Percentiles rank a stretch among this genome's conserved stretches.
phyloP scores from a whole-genome alignment of 257 asterid species.

The Solanum pinnatisectum region DNA sequence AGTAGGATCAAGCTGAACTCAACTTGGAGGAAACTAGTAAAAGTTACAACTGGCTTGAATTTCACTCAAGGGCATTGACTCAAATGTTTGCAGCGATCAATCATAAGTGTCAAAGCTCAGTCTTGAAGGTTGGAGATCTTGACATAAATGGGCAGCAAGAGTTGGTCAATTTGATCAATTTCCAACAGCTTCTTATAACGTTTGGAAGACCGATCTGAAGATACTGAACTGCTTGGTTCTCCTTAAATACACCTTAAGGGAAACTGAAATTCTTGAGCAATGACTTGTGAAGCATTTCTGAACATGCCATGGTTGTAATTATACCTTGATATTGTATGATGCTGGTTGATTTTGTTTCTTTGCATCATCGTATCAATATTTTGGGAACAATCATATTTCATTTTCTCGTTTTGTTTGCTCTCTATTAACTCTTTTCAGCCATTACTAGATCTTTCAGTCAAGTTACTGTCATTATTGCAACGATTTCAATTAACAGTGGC shows the following conservation, averaged over 20 bases:
- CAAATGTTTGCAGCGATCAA: background rate
- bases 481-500: background rate
- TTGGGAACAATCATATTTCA: background rate
- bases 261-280: background rate
- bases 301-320: background rate
- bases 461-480: background rate
- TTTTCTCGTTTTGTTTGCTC: background rate
- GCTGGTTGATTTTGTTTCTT: background rate
- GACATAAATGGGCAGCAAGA: background rate
- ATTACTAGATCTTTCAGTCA: background rate
- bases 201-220: background rate
- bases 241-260: background rate
- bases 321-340: background rate
- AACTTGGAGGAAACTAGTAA: background rate
- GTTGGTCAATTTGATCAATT: background rate
- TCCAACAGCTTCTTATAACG: background rate
- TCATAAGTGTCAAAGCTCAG: background rate
- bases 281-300: background rate
- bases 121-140: background rate
- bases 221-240: background rate
- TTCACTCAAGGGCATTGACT: background rate
- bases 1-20: slow-evolving; percentile 47
- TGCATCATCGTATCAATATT: background rate
- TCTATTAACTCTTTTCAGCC: background rate
- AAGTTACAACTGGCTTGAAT: background rate